Conservation (phyloP, 352 stramenopile species). For the Elongisporangium senticosum region DNA sequence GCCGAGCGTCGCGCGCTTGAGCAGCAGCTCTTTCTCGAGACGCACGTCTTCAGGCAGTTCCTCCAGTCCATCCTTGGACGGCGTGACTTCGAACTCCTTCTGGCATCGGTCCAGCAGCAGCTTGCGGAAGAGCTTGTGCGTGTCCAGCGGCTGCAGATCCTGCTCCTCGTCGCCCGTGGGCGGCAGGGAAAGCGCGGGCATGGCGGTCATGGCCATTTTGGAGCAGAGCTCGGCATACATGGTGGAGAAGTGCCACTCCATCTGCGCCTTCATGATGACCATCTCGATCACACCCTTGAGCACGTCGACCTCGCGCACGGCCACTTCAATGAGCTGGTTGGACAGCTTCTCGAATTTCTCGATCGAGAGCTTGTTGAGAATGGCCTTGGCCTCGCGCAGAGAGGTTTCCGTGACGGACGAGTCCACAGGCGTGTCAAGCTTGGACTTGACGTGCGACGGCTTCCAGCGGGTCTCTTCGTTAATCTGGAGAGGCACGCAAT, state of each 20-base stretch:
- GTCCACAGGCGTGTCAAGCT: constrained; percentile 36
- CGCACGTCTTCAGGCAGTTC: constrained; percentile 41
- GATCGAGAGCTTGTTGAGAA: constrained; percentile 96
- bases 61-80: constrained; percentile 62
- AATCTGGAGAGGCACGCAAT: constrained; percentile 62
- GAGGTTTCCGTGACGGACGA: constrained; percentile 48
- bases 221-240: constrained; percentile 96
- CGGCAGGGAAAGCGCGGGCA: constrained; percentile 63
- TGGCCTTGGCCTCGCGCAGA: constrained; percentile 85
- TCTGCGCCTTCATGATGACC: constrained; percentile 94
- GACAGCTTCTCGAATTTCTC: constrained; percentile 97
- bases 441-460: constrained; percentile 56
- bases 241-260: constrained; percentile 94
- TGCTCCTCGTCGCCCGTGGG: constrained; percentile 29
- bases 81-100: constrained; percentile 91
- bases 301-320: constrained; percentile 75
- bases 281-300: constrained; percentile 89
- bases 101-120: constrained; percentile 91
- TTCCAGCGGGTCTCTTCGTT: constrained; percentile 86
- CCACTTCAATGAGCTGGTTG: constrained; percentile 87
- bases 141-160: constrained; percentile 56
- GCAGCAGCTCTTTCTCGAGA: constrained; percentile 70
- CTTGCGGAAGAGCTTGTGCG: constrained; percentile 92
- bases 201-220: constrained; percentile 86
- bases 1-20: constrained; percentile 81